These are phyloP conservation scores for Trichoderma koningii DNA, from an alignment of 2,329 filamentous ascomycete species.

Conservation along the genomic window DNA sequence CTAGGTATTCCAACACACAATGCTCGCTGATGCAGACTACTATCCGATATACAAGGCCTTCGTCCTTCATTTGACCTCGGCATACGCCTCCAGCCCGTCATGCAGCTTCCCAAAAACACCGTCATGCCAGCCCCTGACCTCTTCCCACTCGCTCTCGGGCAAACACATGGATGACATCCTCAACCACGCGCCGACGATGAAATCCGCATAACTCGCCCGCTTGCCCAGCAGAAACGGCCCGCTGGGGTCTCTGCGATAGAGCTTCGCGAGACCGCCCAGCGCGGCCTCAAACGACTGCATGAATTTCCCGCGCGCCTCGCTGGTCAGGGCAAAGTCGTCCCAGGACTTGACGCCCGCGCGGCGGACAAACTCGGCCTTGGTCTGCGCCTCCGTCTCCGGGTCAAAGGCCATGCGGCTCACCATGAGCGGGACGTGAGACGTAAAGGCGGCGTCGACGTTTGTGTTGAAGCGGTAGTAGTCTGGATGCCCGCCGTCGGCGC, in stretches of 20 bases:
- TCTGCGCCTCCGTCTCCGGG: constrained; percentile 47
- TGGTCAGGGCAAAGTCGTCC: constrained; percentile 45
- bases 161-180: constrained; percentile 47
- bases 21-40: not conserved
- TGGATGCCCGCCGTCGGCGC: constrained; percentile 33
- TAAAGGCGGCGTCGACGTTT: constrained; percentile 58
- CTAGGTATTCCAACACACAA: not conserved
- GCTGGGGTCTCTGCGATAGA: constrained; percentile 42
- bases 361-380: constrained; percentile 50
- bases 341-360: constrained; percentile 49
- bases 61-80: constrained; percentile 38
- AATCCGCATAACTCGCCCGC: constrained; percentile 54
- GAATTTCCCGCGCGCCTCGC: constrained; percentile 45
- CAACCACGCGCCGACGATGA: constrained; percentile 61
- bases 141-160: constrained; percentile 50
- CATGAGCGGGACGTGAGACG: constrained; percentile 46
- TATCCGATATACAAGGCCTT: not conserved
- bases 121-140: constrained; percentile 50
- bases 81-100: constrained; percentile 47
- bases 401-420: constrained; percentile 52
- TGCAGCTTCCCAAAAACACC: constrained; percentile 54
- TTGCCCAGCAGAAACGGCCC: constrained; percentile 54
- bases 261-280: constrained; percentile 46
- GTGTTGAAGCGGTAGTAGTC: constrained; percentile 55
- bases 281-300: constrained; percentile 44